A percentile compares a stretch with the other conserved stretches of the same genome.
phyloP scores from a whole-genome alignment of 768 basidiomycete species.

The Cyathus striatus region DNA sequence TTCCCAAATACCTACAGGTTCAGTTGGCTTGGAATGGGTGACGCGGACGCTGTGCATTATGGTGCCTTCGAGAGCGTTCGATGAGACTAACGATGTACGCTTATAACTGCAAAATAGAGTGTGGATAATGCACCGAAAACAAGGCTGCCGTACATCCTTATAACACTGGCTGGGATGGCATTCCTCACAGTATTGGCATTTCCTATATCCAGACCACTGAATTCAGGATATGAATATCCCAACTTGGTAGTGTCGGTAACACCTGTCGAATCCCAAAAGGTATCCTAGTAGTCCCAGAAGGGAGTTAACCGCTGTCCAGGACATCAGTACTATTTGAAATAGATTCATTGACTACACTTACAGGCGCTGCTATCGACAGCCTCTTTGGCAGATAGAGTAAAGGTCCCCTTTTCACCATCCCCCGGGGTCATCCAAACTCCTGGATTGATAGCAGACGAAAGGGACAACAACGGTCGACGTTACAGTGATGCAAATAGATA shows the following conservation, averaged over 20 bases:
- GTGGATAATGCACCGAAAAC: conserved; percentile 8
- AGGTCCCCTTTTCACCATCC: conserved; percentile 22
- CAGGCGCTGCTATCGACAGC: conserved; percentile 21
- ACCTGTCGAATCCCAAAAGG: conserved; percentile 33
- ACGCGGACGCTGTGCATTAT: too few species aligned
- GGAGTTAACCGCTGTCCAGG: too few species aligned
- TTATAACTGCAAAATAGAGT: neutral
- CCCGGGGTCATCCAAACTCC: conserved; percentile 30
- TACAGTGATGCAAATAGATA: conserved; percentile 49
- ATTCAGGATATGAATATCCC: conserved; percentile 48
- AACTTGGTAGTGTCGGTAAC: conserved; percentile 23
- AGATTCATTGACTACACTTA: conserved; percentile 7
- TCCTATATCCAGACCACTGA: conserved; percentile 30
- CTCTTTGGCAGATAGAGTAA: conserved; percentile 20
- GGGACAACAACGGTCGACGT: conserved; percentile 47
- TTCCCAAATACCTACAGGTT: conserved; percentile 17
- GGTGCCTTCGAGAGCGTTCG: too few species aligned
- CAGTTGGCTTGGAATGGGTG: neutral
- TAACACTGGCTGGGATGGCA: conserved; percentile 28
- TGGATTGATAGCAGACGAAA: conserved; percentile 45
- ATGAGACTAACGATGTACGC: neutral
- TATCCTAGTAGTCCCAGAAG: conserved; percentile 33
- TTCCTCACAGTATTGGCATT: conserved; percentile 18
- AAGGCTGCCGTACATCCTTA: conserved; percentile 26
- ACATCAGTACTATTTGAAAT: neutral